Evolutionary conservation across 2,329 filamentous ascomycete genomes (phyloP).

Genomic region (Trichoderma endophyticum): DNA sequence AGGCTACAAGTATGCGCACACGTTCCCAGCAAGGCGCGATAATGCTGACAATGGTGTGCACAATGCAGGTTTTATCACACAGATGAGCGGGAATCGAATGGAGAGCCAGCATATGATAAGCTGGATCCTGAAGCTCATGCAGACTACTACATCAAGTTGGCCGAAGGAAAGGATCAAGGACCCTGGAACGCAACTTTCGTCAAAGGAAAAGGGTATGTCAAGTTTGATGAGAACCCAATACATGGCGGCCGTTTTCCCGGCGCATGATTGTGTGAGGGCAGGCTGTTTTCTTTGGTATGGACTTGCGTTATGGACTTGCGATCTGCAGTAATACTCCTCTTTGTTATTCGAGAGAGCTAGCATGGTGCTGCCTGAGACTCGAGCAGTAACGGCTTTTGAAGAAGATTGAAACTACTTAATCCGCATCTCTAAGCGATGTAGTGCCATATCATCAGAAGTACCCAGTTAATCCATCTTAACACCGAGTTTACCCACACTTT

Average conservation of each 20-base stretch:
- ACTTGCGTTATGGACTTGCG: not conserved
- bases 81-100: not conserved
- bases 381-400: not conserved
- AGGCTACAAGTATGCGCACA: not conserved
- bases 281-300: not conserved
- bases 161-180: not conserved
- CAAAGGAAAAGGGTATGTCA: not conserved
- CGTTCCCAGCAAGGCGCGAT: too few relatives aligned
- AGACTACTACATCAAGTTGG: not conserved
- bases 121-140: not conserved
- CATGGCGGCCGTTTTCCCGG: not conserved
- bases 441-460: not conserved
- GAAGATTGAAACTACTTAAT: not conserved
- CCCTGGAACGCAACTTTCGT: slow-evolving; percentile 7
- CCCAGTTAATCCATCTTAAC: not conserved
- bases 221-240: not conserved
- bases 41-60: not conserved
- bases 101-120: not conserved
- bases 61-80: not conserved
- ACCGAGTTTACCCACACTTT: not conserved
- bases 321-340: not conserved
- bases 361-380: not conserved
- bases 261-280: too few relatives aligned
- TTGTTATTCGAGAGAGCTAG: not conserved
- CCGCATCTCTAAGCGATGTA: not conserved